Conservation (phyloP, 371 early-diverging fungal species). For the Rhizopus sp. region DNA sequence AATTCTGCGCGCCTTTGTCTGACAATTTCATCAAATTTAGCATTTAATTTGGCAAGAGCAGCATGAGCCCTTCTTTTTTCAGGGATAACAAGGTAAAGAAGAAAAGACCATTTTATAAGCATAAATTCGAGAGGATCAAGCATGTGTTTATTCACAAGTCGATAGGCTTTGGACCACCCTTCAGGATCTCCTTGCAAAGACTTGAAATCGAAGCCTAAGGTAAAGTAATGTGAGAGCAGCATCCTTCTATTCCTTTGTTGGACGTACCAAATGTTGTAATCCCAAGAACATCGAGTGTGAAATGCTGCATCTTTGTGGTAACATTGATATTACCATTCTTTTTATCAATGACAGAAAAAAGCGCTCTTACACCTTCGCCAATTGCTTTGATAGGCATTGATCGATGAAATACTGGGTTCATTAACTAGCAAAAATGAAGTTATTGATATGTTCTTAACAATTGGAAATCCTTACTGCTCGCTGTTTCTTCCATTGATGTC, state of each 20-base stretch:
- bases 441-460: not conserved
- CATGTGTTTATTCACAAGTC: slow-evolving; percentile 12
- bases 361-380: slow-evolving; percentile 19
- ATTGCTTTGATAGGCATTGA: slow-evolving; percentile 37
- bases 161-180: slow-evolving; percentile 31
- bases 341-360: slow-evolving; percentile 28
- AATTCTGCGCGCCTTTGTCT: not conserved
- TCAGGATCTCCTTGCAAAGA: slow-evolving; percentile 29
- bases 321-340: slow-evolving; percentile 12
- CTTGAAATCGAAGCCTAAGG: slow-evolving; percentile 31
- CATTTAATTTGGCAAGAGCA: too few relatives aligned
- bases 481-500: slow-evolving; percentile 39
- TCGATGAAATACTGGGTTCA: slow-evolving; percentile 46
- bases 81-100: not conserved
- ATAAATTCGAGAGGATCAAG: slow-evolving; percentile 16
- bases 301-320: slow-evolving; percentile 15
- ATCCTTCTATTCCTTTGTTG: too few relatives aligned
- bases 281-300: slow-evolving; percentile 43
- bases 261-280: slow-evolving; percentile 35
- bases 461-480: slow-evolving; percentile 24
- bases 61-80: too few relatives aligned
- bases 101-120: slow-evolving; percentile 14
- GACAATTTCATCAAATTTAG: too few relatives aligned
- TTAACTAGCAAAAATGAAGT: not conserved
- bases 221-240: too few relatives aligned